Evolutionary conservation across 768 basidiomycete species (phyloP), one percentile per base, ranked within the genome.

Genomic region (Boletellus ananas): DNA sequence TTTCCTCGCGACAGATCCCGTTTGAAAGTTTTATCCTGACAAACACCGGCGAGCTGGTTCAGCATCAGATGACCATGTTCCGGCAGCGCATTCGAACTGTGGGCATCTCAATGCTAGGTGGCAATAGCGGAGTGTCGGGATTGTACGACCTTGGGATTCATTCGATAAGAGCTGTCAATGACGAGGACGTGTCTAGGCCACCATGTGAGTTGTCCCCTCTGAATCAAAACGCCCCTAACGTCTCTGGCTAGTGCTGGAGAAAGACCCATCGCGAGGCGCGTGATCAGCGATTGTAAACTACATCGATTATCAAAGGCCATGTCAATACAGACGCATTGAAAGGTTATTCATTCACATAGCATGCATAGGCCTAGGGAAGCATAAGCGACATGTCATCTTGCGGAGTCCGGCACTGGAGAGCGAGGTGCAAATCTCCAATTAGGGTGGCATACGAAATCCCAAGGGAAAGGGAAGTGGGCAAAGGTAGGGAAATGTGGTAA

Each of bases 81-180:
- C 77, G 80, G 13, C 83, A 89, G 43, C 80, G 79, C 39, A 70
- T 98, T 14, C 78, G 86, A 43, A 88, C 88, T 6, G 75, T 97
- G 16, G 94, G 94, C 1, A 85, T 97, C 33, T 90, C 90, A 1
- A 70, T 97, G 14, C 73, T 98, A 4, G 94, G 93, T 12, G 90
- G 90, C 2, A 90, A 89, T 47, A 83, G 87, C 48, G 80, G 83
- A 13, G 72, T 81, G 9, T 74, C 82, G 36, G 93, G 93, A 2
- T 71, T 73, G 23, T 95, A 87, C 59, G 93, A 94, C 57, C 78
- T 95, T 0, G 88, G 87, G 4, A 76, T 94, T 39, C 87, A 91
- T 57, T 83, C 80, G 2, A 87, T 95, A 50, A 76, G 84, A 47
- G 80, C 87, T n/a, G 84, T 90, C 23, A 90, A 91, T 50, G 80